Base-by-base conservation (phyloP, 352 stramenopile species). In the Globisporangium cylindrosporum region DNA sequence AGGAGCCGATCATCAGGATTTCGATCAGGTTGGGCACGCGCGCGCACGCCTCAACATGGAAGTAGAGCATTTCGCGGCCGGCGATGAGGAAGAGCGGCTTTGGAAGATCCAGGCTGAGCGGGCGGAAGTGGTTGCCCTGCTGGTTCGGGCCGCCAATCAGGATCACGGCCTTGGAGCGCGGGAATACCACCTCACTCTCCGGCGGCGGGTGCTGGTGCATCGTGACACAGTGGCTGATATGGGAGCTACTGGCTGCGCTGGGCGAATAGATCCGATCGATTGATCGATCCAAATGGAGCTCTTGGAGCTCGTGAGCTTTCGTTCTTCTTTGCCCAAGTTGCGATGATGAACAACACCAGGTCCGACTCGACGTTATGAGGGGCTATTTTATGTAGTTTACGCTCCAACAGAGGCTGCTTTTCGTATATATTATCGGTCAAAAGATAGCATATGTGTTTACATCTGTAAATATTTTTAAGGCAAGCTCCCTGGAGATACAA, bases 1-100 rank as follows among this genome's bases (percentile, higher is more conserved):
- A 95, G 20, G 86, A 93, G 12, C 89, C 89, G 59, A 96, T 91
- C 84, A 96, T 93, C 38, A 96, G 56, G 68, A 96, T 96, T 72
- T 96, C 89, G 54, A 90, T 75, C 32, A 96, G 59, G 54, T 94
- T 94, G 41, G 86, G 86, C 57, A 96, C 84, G 49, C 86, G 85
- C 27, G 88, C 72, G 56, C 88, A 95, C 3, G 89, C 89, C 63
- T 96, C 88, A 10, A 96, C 88, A 64, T 96, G 89, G 75, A 95
- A 94, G 71, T 91, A 95, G 54, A 96, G 83, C 86, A 95, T 95
- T 64, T 94, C 87, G 32, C 82, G 79, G 1, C 89, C 89, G 1
- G 89, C 89, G 61, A 96, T 85, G 53, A 90, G 88, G 73, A 96
- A 96, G 6, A 96, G 76, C 38, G 89, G 89, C 73, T 95, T 96